Evolutionary conservation across 306 rosid genomes (phyloP).

Genomic region (Rosa persica): DNA sequence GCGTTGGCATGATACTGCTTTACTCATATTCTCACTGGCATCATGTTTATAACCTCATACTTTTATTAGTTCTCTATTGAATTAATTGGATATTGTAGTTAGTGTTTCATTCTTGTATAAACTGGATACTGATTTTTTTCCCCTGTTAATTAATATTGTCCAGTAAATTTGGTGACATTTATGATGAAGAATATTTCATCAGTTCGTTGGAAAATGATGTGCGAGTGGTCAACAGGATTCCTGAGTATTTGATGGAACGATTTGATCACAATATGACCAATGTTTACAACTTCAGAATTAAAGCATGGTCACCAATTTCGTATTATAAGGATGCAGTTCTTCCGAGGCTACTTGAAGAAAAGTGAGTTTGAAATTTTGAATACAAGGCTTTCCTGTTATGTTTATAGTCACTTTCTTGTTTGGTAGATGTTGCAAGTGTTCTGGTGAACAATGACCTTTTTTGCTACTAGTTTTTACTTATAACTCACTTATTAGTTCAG

Average conservation of each 20-base stretch:
- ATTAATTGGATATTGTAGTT: conserved; percentile 7
- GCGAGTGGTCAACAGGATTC: conserved; percentile 75
- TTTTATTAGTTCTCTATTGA: background rate
- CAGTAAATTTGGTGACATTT: conserved; percentile 94
- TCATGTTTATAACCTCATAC: background rate
- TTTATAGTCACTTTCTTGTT: background rate
- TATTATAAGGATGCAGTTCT: conserved; percentile 81
- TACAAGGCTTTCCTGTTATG: conserved; percentile 10
- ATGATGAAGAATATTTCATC: conserved; percentile 80
- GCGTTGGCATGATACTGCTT: background rate
- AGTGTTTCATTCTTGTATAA: conserved; percentile 11
- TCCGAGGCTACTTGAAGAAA: conserved; percentile 92
- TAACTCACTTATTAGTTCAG: background rate
- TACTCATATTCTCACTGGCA: background rate
- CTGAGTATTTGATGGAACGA: conserved; percentile 88
- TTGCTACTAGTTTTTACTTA: background rate
- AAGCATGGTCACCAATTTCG: conserved; percentile 87
- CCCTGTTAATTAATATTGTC: conserved; percentile 5
- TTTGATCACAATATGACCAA: conserved; percentile 90
- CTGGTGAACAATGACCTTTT: conserved; percentile 8
- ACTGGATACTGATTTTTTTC: conserved; percentile 31
- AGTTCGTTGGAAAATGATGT: conserved; percentile 73
- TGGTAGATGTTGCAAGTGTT: conserved; percentile 8
- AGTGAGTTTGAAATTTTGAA: conserved; percentile 62
- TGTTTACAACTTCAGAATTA: conserved; percentile 92